Conservation (phyloP, 768 basidiomycete genomes). For the Mycena floridula region DNA sequence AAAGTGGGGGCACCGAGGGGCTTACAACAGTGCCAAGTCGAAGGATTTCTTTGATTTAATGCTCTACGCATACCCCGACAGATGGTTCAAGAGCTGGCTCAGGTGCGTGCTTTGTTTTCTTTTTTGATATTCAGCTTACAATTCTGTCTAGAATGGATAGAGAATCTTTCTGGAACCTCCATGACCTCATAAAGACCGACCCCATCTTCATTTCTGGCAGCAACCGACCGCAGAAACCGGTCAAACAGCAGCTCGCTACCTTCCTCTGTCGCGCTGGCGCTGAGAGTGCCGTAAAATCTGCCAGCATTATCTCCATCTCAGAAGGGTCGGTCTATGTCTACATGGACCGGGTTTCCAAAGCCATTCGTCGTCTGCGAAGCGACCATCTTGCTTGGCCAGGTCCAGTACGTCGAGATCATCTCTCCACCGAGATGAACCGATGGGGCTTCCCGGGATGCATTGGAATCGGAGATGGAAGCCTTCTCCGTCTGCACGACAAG, state of each 20-base stretch:
- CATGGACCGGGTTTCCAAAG: constrained; percentile 10
- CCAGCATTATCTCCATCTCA: constrained; percentile 13
- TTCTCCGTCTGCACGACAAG: constrained; percentile 11
- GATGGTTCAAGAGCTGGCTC: neutral
- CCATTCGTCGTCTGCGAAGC: constrained; percentile 10
- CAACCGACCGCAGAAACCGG: constrained; percentile 13
- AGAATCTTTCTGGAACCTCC: neutral
- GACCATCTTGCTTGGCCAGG: constrained; percentile 13
- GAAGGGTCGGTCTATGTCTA: constrained; percentile 16
- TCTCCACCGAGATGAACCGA: constrained; percentile 8
- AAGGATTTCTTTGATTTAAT: constrained; percentile 1
- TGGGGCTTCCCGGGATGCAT: constrained; percentile 16
- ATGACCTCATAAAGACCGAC: neutral
- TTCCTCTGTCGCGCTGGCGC: constrained; percentile 13
- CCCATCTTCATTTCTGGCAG: constrained; percentile 6
- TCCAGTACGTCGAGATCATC: constrained; percentile 1
- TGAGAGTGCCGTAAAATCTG: neutral
- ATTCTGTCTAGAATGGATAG: neutral
- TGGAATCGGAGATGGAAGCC: constrained; percentile 16
- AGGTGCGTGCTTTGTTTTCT: constrained; percentile 2
- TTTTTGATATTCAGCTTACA: neutral
- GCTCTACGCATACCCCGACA: neutral
- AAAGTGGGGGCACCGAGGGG: neutral
- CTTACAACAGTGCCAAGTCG: neutral
- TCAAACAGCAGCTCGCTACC: constrained; percentile 14